Evolutionary conservation across 1,139 yeast species (phyloP), one percentile per base, ranked within the genome.

Genomic region (Tardiomyces digboiensis): DNA sequence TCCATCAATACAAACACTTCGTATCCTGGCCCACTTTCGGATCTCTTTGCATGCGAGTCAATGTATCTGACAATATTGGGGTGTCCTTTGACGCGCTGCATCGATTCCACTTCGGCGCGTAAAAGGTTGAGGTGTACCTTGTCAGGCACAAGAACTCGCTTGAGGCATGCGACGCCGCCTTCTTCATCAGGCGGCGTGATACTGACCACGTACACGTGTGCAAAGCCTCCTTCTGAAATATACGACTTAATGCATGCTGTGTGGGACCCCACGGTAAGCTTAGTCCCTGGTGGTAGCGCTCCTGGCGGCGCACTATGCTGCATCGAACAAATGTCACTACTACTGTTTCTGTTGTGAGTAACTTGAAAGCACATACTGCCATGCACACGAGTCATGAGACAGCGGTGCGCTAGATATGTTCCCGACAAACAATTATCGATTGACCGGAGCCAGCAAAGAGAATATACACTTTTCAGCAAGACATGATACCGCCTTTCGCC

Each of bases 1-100:
- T 91, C 98, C 98, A 91, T 91, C 49, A 91, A 70, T 29, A 91
- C 71, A 50, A 89, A 78, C 43, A 93, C 97, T 65, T 91, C 98
- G 60, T 86, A 91, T 42, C 78, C 82, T 41, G 54, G 53, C 39
- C 62, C 66, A 29, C 67, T 63, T 40, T 57, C 56, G 14, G 64
- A 58, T 53, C 96, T 70, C n/a, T 94, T 78, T 3, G 98, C 98
- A 66, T 91, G 95, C 2, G 96, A 86, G 64, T 93, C 98, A 50
- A 84, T 85, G 60, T 91, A 93, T 21, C 83, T 78, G 12, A 93
- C 97, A 51, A 91, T 80, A 56, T 84, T 81, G 21, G 77, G 75
- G 52, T 83, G 78, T 2, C 93, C 94, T 45, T 80, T 70, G 44
- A 91, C 70, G 41, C 93, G 72, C 61, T 88, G 86, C 93, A 83